Percentiles rank a stretch among this genome's conserved stretches.
Evolutionary conservation across 441 rosid species (phyloP).

Genomic region (Adansonia grandidieri): DNA sequence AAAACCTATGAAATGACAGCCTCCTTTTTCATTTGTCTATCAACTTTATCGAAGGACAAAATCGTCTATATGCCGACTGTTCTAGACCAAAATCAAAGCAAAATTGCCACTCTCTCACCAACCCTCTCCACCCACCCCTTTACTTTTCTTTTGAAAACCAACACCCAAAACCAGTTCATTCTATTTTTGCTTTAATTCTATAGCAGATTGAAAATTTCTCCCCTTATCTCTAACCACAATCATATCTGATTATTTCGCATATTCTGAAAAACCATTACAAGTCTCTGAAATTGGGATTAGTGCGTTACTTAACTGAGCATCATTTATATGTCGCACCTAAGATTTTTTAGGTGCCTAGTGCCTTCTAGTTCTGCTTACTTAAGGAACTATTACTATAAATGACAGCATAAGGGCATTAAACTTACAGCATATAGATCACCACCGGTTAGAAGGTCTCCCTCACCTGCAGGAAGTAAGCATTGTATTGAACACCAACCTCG

Average conservation of each 20-base stretch:
- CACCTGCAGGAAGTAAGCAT: conserved; percentile 55
- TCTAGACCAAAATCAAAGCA: not conserved
- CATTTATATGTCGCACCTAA: not conserved
- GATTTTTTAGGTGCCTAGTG: not conserved
- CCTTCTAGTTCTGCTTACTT: not conserved
- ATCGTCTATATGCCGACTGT: not conserved
- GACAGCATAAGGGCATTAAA: conserved; percentile 32
- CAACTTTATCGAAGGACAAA: not conserved
- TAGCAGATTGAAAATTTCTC: not conserved
- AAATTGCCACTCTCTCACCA: not conserved
- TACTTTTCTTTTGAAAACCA: not conserved
- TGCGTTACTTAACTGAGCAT: not conserved
- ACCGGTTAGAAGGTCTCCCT: conserved; percentile 93
- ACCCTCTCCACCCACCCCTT: not conserved
- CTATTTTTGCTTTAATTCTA: not conserved
- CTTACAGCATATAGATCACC: conserved; percentile 98
- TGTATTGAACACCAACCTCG: conserved; percentile 15
- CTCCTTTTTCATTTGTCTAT: not conserved
- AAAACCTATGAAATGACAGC: not conserved
- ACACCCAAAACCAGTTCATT: not conserved
- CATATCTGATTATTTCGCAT: not conserved
- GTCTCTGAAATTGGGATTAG: not conserved
- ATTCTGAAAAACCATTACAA: not conserved
- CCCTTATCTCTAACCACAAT: not conserved
- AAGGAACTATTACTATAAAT: not conserved